phyloP scores from a whole-genome alignment of 2,329 filamentous ascomycete species.

The Apiospora rasikravindrae region DNA sequence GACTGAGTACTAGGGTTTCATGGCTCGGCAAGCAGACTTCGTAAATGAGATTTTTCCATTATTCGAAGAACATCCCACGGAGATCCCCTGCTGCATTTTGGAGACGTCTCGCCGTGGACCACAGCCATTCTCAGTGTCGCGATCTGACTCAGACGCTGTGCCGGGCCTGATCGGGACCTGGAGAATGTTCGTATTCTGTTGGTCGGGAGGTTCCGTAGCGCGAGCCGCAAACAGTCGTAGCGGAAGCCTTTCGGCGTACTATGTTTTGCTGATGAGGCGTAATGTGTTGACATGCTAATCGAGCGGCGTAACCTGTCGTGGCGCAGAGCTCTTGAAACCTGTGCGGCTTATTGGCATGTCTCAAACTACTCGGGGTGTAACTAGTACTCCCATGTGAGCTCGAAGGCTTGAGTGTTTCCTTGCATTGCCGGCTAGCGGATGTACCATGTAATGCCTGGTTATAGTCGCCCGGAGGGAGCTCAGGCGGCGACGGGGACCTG shows the following conservation, averaged over 20 bases:
- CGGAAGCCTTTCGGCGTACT: not conserved
- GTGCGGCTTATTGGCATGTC: slow-evolving; percentile 4
- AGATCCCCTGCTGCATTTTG: not conserved
- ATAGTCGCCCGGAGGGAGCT: not conserved
- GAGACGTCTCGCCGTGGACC: not conserved
- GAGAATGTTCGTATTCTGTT: not conserved
- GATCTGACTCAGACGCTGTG: not conserved
- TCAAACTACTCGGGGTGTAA: not conserved
- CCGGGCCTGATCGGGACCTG: not conserved
- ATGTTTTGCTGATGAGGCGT: not conserved
- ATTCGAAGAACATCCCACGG: not conserved
- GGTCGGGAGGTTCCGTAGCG: not conserved
- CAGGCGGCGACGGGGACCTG: slow-evolving; percentile 35
- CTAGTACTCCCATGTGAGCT: not conserved
- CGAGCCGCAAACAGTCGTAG: not conserved
- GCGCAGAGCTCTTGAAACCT: slow-evolving; percentile 8
- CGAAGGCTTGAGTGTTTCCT: not conserved
- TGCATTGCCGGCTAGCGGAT: not conserved
- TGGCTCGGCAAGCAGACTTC: not conserved
- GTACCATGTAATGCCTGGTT: not conserved
- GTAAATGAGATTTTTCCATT: not conserved
- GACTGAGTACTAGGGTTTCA: not conserved
- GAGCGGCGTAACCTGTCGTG: not conserved
- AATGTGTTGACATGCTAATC: not conserved
- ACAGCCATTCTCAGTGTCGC: not conserved